Percentiles rank a stretch among this genome's conserved stretches.
phyloP scores from a whole-genome alignment of 2,329 filamentous ascomycete species.

The Venturia oleaginea region DNA sequence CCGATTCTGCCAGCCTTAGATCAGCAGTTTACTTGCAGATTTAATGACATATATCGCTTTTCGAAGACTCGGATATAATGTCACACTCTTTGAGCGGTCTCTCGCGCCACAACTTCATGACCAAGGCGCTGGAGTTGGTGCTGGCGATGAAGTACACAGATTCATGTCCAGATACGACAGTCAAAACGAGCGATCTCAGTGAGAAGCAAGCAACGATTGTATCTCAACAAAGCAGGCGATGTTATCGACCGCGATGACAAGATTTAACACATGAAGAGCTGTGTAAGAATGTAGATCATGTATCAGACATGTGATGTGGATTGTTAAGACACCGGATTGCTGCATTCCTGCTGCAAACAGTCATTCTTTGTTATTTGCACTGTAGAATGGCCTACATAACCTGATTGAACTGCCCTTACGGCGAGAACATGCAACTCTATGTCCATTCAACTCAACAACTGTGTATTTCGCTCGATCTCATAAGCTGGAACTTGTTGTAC shows the following conservation, averaged over 20 bases:
- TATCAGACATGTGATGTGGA: too few relatives aligned
- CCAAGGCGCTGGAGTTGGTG: background rate
- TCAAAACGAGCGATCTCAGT: background rate
- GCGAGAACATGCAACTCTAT: too few relatives aligned
- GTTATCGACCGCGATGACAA: background rate
- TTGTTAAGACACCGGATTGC: too few relatives aligned
- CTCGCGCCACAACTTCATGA: background rate
- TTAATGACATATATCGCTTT: constrained; percentile 24
- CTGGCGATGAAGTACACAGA: background rate
- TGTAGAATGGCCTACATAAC: too few relatives aligned
- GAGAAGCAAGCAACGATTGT: background rate
- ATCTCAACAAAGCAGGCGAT: background rate
- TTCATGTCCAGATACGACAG: background rate
- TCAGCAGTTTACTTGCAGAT: constrained; percentile 23
- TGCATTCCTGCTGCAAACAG: too few relatives aligned
- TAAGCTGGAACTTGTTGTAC: background rate
- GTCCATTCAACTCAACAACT: too few relatives aligned
- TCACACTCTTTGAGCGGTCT: constrained; percentile 22
- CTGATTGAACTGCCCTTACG: too few relatives aligned
- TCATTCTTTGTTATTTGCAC: too few relatives aligned
- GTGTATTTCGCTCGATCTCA: too few relatives aligned
- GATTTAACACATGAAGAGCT: background rate
- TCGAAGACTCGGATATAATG: constrained; percentile 18
- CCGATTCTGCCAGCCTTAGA: background rate
- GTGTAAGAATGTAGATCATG: too few relatives aligned